Evolutionary conservation across 2,329 filamentous ascomycete genomes (phyloP).

Genomic region (Fusarium pseudonygamai): DNA sequence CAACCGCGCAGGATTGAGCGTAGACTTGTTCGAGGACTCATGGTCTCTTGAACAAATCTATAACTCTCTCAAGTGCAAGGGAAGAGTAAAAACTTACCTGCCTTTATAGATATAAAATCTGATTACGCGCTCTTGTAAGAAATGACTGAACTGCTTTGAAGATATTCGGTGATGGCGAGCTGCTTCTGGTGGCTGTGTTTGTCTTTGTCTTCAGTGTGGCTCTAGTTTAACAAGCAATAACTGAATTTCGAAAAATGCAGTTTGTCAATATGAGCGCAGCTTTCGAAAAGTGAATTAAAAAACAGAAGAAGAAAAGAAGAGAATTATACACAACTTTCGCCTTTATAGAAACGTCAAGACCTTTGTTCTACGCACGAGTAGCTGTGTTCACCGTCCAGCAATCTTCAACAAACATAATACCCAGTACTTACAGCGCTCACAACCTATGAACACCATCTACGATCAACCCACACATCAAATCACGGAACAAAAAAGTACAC

Average conservation of each 20-base stretch:
- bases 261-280: neutral
- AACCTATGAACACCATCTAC: conserved; percentile 1
- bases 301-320: neutral
- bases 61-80: neutral
- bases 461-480: neutral
- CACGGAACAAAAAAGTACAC: conserved; percentile 1
- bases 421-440: neutral
- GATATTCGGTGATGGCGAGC: neutral
- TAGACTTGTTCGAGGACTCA: conserved; percentile 25
- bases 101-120: neutral
- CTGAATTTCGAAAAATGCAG: neutral
- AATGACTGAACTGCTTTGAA: neutral
- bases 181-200: conserved; percentile 2
- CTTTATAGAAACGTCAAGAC: neutral
- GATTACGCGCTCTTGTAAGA: neutral
- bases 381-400: conserved; percentile 2
- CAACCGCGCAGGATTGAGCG: conserved; percentile 16
- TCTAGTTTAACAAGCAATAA: neutral
- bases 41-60: neutral
- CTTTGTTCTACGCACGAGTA: neutral
- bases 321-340: neutral
- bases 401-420: neutral
- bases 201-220: conserved; percentile 14
- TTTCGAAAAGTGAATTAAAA: neutral
- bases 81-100: neutral